Evolutionary conservation across 2,329 filamentous ascomycete genomes (phyloP).

Genomic region (Trichoderma gracile): DNA sequence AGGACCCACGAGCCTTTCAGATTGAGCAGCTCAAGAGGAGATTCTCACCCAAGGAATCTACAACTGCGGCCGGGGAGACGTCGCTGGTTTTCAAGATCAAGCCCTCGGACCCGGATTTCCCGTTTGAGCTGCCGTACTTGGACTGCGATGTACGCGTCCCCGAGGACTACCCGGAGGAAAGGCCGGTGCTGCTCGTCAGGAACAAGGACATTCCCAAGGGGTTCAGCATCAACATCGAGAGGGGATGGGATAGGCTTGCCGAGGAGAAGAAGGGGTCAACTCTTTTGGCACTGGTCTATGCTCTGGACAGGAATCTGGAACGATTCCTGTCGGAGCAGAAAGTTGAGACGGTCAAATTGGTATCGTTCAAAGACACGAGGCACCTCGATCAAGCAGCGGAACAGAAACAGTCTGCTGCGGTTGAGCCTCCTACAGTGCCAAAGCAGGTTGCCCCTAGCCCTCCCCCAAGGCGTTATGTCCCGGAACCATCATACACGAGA

Average conservation of each 20-base stretch:
- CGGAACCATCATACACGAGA: conserved; percentile 53
- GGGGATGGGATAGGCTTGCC: conserved; percentile 68
- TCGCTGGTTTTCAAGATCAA: conserved; percentile 64
- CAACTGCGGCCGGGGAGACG: conserved; percentile 50
- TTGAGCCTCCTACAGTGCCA: background rate
- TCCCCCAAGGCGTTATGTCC: conserved; percentile 40
- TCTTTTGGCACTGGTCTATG: conserved; percentile 66
- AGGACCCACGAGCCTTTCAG: conserved; percentile 73
- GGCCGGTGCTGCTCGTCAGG: conserved; percentile 61
- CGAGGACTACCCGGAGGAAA: conserved; percentile 57
- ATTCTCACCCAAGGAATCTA: conserved; percentile 54
- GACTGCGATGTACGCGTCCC: conserved; percentile 70
- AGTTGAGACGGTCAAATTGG: conserved; percentile 69
- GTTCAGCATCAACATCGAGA: conserved; percentile 75
- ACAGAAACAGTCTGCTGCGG: conserved; percentile 17
- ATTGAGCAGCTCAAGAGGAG: conserved; percentile 70
- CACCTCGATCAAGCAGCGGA: conserved; percentile 40
- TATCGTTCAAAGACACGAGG: conserved; percentile 60
- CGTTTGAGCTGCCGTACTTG: conserved; percentile 70
- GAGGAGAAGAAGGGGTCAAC: conserved; percentile 56
- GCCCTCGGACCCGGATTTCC: conserved; percentile 82
- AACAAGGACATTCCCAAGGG: conserved; percentile 71
- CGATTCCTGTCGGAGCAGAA: conserved; percentile 67
- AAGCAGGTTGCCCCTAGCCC: conserved; percentile 27
- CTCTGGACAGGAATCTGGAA: conserved; percentile 72